Evolutionary conservation across 371 early-diverging fungal species (phyloP), one percentile per base, ranked within the genome.

Genomic region (Zopfochytrium polystomum): DNA sequence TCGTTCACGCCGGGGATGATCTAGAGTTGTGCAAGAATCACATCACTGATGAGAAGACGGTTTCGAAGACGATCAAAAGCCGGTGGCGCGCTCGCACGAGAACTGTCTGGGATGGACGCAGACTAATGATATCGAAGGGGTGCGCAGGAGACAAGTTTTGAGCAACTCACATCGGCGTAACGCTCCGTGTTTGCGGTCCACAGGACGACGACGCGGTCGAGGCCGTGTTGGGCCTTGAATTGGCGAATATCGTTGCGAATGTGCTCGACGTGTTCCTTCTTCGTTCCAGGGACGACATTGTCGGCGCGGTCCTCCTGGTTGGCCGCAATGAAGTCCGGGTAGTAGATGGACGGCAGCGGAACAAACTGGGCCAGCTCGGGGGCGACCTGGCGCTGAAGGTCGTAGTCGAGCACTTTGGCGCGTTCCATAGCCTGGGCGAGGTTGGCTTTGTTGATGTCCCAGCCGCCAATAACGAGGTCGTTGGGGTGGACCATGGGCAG

Each of bases 141-240:
- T 20, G 33, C 25, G 18, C n/a, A 57, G 13, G n/a, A n/a, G 9
- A 5, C 29, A 47, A 44, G 30, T 20, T 15, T n/a, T 2, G 15
- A 22, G 30, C 9, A n/a, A 57, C 52, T 29, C 45, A 70, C 70
- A 49, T 74, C 74, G 11, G 81, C 63, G 63, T 55, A 93, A 59
- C 98, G 90, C 80, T 97, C 98, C 25, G 98, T 97, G 84, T 93
- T 96, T 77, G 96, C 98, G 33, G 98, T 94, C 98, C 98, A 97
- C 69, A 97, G 80, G 25, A 97, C 91, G 62, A 97, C 85, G 54
- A 97, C 90, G 78, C 87, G 88, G 78, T 97, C 96, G 22, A 97
- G 83, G 18, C 76, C 63, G 73, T 97, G 86, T 63, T 74, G 66
- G 52, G 78, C 80, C 85, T 95, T 95, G 80, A 97, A 97, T 58